A percentile compares a stretch with the other conserved stretches of the same genome.
Conservation (phyloP, 2,329 filamentous ascomycete species). For the Paraconiothyrium brasiliense region DNA sequence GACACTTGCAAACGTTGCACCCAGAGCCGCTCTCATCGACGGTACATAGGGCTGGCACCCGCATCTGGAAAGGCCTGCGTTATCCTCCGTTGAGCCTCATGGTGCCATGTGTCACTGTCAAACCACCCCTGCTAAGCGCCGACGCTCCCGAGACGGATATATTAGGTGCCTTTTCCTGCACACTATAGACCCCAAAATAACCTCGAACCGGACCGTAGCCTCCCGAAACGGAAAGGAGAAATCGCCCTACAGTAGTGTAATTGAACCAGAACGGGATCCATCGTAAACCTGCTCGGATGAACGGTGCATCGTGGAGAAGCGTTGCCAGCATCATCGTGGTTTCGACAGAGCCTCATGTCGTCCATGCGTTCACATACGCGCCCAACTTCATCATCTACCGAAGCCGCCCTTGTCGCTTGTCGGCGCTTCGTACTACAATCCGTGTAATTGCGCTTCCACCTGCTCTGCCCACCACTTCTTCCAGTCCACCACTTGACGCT, state of each 20-base stretch:
- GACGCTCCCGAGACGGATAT: conserved; percentile 24
- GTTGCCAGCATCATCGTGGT: conserved; percentile 26
- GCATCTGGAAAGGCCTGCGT: conserved; percentile 9
- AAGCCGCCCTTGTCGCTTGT: conserved; percentile 1
- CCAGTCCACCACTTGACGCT: conserved; percentile 78
- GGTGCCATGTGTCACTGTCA: conserved; percentile 35
- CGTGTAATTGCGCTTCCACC: conserved; percentile 51
- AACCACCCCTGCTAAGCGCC: conserved; percentile 43
- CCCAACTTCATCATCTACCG: conserved; percentile 28
- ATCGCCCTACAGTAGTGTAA: conserved; percentile 33
- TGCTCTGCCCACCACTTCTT: conserved; percentile 75
- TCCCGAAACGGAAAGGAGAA: conserved; percentile 33
- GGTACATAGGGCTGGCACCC: conserved; percentile 25
- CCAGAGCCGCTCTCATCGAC: conserved; percentile 36
- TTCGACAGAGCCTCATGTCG: conserved; percentile 35
- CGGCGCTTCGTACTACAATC: conserved; percentile 17
- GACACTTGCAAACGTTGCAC: conserved; percentile 36
- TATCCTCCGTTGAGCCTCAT: conserved; percentile 42
- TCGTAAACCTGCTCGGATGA: conserved; percentile 31
- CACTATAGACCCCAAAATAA: conserved; percentile 41
- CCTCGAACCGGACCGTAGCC: conserved; percentile 30
- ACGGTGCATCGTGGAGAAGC: conserved; percentile 20
- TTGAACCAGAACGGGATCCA: conserved; percentile 31
- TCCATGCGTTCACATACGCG: conserved; percentile 40
- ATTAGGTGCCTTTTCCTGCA: conserved; percentile 36